phyloP scores from a whole-genome alignment of 116 monocot genomes.

The Cymodocea nodosa region DNA sequence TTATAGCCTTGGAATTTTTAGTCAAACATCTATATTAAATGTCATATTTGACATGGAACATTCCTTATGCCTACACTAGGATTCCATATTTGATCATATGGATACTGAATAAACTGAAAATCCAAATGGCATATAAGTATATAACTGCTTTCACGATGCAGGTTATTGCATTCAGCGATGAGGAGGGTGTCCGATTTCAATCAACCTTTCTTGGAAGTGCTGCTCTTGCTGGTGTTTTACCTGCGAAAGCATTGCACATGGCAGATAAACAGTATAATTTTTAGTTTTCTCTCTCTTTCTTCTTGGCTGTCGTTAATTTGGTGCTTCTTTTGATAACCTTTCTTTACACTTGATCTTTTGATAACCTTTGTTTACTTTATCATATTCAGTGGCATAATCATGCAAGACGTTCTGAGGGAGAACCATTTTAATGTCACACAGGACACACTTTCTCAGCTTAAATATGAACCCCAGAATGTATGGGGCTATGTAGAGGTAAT shows the following conservation, averaged over 20 bases:
- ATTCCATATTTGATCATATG: not conserved
- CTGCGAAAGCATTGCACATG: constrained; percentile 36
- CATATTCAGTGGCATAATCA: constrained; percentile 2
- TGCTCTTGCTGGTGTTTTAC: constrained; percentile 73
- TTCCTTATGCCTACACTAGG: not conserved
- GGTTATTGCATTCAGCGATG: constrained; percentile 96
- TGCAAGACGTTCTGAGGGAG: constrained; percentile 50
- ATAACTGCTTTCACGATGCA: constrained; percentile 1
- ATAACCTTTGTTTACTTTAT: not conserved
- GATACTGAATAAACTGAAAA: not conserved
- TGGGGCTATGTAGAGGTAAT: constrained; percentile 87
- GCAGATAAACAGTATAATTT: constrained; percentile 64
- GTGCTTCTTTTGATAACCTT: not conserved
- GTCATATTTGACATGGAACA: too few relatives aligned
- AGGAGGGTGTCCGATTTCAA: constrained; percentile 92
- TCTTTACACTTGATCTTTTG: not conserved
- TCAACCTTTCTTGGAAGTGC: constrained; percentile 92
- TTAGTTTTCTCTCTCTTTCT: not conserved
- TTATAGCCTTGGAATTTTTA: too few relatives aligned
- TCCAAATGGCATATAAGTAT: not conserved
- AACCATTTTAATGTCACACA: constrained; percentile 45
- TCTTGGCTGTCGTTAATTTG: too few relatives aligned
- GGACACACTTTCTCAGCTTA: constrained; percentile 42
- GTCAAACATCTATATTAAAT: too few relatives aligned
- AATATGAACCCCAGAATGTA: constrained; percentile 52